Evolutionary conservation across 2,329 filamentous ascomycete genomes (phyloP), one percentile per base, ranked within the genome.

Genomic region (Fusarium sp.): DNA sequence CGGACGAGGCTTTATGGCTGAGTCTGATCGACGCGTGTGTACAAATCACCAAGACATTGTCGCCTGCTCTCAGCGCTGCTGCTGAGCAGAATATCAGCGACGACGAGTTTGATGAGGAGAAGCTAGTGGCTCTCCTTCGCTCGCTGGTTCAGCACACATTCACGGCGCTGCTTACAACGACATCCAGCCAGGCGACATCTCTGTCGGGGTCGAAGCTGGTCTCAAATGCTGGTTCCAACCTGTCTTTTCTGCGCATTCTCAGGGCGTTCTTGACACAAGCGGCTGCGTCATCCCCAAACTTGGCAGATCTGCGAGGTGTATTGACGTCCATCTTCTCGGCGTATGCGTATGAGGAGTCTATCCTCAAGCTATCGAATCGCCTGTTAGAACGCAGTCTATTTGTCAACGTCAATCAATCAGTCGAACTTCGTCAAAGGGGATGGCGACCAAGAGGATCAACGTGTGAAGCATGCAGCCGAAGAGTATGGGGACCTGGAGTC

Each of bases 331-430:
- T 99, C 61, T 98, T 99, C 82, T 91, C 95, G 0, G 95, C 96
- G 0, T 99, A 99, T 79, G 92, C 94, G 1, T 98, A 98, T 79
- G 96, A 99, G 81, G 93, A 95, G 80, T 95, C 93, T 1, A 93
- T 99, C 21, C 87, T 99, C 25, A 87, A 89, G 4, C 88, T 99
- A 7, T 94, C 96, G 2, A 97, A 95, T 79, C 88, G 92, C 8
- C 90, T 99, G 62, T 86, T 99, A 0, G 95, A 97, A 70, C 92
- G 94, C 74, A 96, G 96, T 77, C 86, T 97, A 10, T 99, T 98
- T 77, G 89, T 92, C 44, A 92, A 93, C 72, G 94, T 99, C 39
- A 86, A 90, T 46, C 89, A 93, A 74, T 91, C 94, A 10, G 90
- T 93, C 12, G 86, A 88, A 60, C 87, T 96, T 10, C 88, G 96